These are phyloP conservation scores for Rhizopogon sp. DNA, from an alignment of 768 basidiomycete species.

Conservation along the genomic window DNA sequence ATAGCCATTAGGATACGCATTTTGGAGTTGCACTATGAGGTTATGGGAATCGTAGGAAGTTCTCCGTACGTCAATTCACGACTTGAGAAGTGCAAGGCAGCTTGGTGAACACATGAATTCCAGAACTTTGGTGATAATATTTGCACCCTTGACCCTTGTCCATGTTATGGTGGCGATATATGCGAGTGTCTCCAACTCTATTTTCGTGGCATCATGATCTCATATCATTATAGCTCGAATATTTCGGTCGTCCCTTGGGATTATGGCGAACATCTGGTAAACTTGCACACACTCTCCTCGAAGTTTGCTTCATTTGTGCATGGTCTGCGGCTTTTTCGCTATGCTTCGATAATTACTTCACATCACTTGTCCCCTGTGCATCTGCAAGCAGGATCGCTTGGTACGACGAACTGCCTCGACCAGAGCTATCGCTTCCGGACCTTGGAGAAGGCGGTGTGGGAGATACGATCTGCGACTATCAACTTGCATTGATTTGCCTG, in stretches of 20 bases:
- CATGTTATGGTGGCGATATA: constrained; percentile 87
- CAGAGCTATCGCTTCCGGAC: constrained; percentile 18
- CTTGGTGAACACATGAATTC: not conserved
- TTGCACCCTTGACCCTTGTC: constrained; percentile 74
- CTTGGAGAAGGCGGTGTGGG: constrained; percentile 45
- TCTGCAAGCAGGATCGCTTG: constrained; percentile 54
- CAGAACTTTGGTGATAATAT: constrained; percentile 80
- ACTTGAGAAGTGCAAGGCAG: not conserved
- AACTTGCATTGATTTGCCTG: constrained; percentile 73
- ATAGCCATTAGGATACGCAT: constrained; percentile 72
- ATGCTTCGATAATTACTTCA: constrained; percentile 90
- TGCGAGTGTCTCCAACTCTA: constrained; percentile 38
- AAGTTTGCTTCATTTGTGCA: constrained; percentile 89
- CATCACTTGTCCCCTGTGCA: constrained; percentile 76
- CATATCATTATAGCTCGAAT: constrained; percentile 61
- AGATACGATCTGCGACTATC: constrained; percentile 63
- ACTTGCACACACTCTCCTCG: constrained; percentile 79
- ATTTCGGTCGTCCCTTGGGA: constrained; percentile 89
- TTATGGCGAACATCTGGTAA: constrained; percentile 87
- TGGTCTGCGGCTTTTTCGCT: constrained; percentile 90
- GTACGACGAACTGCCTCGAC: constrained; percentile 66
- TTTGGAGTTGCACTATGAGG: constrained; percentile 42
- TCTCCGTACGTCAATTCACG: constrained; percentile 54
- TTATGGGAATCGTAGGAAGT: constrained; percentile 73
- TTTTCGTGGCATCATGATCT: constrained; percentile 12